phyloP scores from a whole-genome alignment of 2,329 filamentous ascomycete species.

The Teratosphaeria zuluensis region DNA sequence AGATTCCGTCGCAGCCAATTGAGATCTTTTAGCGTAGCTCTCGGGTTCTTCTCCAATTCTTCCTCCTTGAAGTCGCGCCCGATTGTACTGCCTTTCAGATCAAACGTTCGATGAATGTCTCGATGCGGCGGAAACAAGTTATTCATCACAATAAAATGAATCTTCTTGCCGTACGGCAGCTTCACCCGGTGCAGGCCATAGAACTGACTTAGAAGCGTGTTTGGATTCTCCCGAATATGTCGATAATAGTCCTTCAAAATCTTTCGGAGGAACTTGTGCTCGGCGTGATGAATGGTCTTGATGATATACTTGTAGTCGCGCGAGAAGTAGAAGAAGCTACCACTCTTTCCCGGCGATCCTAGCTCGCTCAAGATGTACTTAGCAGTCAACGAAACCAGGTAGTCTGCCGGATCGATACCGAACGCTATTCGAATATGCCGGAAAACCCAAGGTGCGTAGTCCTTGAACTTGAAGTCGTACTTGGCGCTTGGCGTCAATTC shows the following conservation, averaged over 20 bases:
- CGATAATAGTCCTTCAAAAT: slow-evolving; percentile 86
- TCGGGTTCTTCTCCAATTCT: slow-evolving; percentile 75
- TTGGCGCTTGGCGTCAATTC: slow-evolving; percentile 96
- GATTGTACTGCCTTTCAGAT: slow-evolving; percentile 91
- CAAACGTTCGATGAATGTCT: slow-evolving; percentile 94
- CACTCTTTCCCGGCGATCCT: slow-evolving; percentile 93
- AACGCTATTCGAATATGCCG: slow-evolving; percentile 81
- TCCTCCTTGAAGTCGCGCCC: slow-evolving; percentile 87
- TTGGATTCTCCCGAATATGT: slow-evolving; percentile 86
- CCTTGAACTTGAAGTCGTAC: slow-evolving; percentile 99
- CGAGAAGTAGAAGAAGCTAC: slow-evolving; percentile 99
- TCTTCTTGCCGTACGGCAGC: slow-evolving; percentile 95
- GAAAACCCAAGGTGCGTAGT: slow-evolving; percentile 99
- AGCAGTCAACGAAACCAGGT: slow-evolving; percentile 93
- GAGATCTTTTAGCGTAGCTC: slow-evolving; percentile 89
- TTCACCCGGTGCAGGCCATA: slow-evolving; percentile 96
- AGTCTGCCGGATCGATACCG: slow-evolving; percentile 89
- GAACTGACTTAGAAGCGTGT: slow-evolving; percentile 94
- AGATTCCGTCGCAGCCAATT: slow-evolving; percentile 88
- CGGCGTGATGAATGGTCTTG: slow-evolving; percentile 95
- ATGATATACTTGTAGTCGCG: slow-evolving; percentile 99
- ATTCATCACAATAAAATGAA: slow-evolving; percentile 99
- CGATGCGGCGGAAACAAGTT: slow-evolving; percentile 95
- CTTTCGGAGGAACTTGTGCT: slow-evolving; percentile 78
- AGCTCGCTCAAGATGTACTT: slow-evolving; percentile 98